These are phyloP conservation scores for Saturnispora kantuleensis DNA, from an alignment of 805 yeast species.

Conservation along the genomic window DNA sequence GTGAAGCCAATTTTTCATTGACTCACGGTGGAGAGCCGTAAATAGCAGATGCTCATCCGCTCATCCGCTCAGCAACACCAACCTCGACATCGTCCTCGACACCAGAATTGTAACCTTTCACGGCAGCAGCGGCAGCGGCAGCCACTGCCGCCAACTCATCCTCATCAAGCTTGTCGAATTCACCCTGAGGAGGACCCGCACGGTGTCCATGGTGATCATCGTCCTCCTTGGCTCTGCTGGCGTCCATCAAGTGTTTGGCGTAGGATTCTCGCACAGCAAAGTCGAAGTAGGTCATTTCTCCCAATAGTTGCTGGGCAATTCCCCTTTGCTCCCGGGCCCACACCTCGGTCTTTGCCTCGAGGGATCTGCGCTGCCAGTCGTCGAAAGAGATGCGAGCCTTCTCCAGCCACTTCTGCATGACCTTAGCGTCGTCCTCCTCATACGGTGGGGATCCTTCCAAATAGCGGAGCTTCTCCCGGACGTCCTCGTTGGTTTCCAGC, in stretches of 20 bases:
- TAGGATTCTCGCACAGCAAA: constrained; percentile 33
- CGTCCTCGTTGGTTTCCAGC: constrained; percentile 16
- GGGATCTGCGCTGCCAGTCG: constrained; percentile 32
- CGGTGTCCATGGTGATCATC: neutral
- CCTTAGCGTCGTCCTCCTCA: constrained; percentile 8
- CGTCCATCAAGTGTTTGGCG: constrained; percentile 22
- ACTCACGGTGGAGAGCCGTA: too few species aligned
- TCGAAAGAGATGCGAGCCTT: constrained; percentile 37
- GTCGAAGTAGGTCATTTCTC: constrained; percentile 33
- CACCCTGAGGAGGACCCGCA: neutral
- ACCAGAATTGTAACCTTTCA: constrained; percentile 10
- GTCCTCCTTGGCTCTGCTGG: constrained; percentile 11
- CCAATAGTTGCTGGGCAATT: constrained; percentile 36
- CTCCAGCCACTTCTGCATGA: constrained; percentile 20
- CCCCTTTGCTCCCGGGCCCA: constrained; percentile 36
- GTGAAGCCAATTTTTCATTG: too few species aligned
- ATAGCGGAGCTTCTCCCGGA: constrained; percentile 18
- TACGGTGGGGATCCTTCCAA: neutral
- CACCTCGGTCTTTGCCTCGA: constrained; percentile 28
- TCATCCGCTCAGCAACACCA: too few species aligned
- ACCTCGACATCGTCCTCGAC: too few species aligned
- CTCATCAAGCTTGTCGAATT: constrained; percentile 13
- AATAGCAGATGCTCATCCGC: too few species aligned
- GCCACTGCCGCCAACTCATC: constrained; percentile 27
- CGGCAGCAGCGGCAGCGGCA: constrained; percentile 24